Conservation (phyloP, 2,329 filamentous ascomycete genomes). For the Bisporella sp. region DNA sequence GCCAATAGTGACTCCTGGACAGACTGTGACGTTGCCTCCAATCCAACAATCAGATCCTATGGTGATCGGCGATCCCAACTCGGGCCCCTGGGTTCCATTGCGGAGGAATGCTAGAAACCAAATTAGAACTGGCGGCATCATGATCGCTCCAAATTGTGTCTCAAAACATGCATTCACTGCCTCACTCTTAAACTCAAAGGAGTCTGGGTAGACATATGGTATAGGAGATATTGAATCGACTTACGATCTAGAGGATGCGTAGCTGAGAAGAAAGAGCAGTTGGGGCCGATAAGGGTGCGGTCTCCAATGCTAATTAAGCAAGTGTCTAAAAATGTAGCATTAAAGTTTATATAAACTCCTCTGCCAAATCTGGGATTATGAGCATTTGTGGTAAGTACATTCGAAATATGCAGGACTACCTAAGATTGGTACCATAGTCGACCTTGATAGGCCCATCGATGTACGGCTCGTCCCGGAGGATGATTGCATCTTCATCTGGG, state of each 20-base stretch:
- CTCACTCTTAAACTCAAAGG: too few relatives aligned
- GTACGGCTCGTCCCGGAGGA: conserved; percentile 60
- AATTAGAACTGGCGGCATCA: too few relatives aligned
- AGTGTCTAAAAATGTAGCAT: conserved; percentile 72
- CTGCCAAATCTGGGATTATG: conserved; percentile 45
- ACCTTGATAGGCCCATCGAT: conserved; percentile 62
- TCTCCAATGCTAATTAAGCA: conserved; percentile 67
- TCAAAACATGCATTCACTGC: too few relatives aligned
- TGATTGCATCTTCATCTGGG: conserved; percentile 55
- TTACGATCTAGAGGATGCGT: conserved; percentile 66
- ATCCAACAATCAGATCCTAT: conserved; percentile 81
- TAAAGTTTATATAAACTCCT: conserved; percentile 69
- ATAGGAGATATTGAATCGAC: too few relatives aligned
- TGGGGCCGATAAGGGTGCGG: conserved; percentile 72
- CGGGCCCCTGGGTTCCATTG: conserved; percentile 69
- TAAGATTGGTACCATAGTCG: conserved; percentile 74
- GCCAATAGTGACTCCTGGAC: conserved; percentile 74
- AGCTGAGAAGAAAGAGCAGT: conserved; percentile 68
- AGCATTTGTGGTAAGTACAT: conserved; percentile 4
- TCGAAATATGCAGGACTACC: conserved; percentile 26
- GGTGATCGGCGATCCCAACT: conserved; percentile 64
- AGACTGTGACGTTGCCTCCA: conserved; percentile 61
- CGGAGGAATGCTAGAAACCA: conserved; percentile 44
- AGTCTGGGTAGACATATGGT: too few relatives aligned
- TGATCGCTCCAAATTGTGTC: too few relatives aligned